Conservation (phyloP, 148 eudicot genomes). For the Spergularia marina region DNA sequence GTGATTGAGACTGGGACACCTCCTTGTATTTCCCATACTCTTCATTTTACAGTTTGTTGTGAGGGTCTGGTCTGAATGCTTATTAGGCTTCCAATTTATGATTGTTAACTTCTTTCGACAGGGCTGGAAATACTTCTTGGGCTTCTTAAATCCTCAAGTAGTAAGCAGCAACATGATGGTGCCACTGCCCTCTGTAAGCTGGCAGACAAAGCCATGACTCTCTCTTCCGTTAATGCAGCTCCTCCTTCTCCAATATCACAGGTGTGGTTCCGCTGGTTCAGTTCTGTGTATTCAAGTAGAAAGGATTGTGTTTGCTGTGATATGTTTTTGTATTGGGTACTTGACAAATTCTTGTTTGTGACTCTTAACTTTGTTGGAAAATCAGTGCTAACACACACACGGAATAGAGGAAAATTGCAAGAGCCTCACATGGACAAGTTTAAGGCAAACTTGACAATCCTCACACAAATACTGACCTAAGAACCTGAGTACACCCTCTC, state of each 20-base stretch:
- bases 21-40: neutral
- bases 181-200: slow-evolving; percentile 63
- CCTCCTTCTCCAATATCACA: slow-evolving; percentile 78
- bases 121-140: slow-evolving; percentile 67
- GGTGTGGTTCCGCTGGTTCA: slow-evolving; percentile 30
- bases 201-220: slow-evolving; percentile 57
- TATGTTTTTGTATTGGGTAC: neutral
- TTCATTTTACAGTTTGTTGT: neutral
- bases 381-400: too few species aligned
- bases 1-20: too few species aligned
- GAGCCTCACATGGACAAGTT: too few species aligned
- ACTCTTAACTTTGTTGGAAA: too few species aligned
- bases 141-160: slow-evolving; percentile 55
- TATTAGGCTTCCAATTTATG: neutral
- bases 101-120: slow-evolving; percentile 17
- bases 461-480: too few species aligned
- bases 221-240: slow-evolving; percentile 64
- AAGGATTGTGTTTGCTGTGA: neutral
- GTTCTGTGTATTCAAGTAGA: neutral
- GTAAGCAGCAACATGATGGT: slow-evolving; percentile 59
- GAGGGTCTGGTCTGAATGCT: neutral
- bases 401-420: too few species aligned
- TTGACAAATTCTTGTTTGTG: neutral
- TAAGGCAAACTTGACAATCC: too few species aligned
- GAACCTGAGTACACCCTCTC: too few species aligned